phyloP scores from a whole-genome alignment of 306 rosid genomes.

The Acacia acuminata region DNA sequence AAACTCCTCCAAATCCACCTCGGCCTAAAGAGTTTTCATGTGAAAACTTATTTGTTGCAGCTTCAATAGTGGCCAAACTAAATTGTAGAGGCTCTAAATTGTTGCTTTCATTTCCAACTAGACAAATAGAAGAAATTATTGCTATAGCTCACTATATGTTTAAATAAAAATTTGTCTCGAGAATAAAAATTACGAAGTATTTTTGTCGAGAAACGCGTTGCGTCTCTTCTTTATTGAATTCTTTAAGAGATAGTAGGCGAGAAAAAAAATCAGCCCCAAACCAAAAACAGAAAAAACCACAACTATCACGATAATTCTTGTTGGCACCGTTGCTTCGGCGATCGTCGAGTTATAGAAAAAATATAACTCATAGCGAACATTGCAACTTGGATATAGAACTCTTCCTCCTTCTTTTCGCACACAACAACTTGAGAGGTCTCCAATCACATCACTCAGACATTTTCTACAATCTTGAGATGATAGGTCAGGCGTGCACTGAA shows the following conservation, averaged over 20 bases:
- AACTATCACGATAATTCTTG: background rate
- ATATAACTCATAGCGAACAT: constrained; percentile 10
- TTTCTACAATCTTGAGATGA: background rate
- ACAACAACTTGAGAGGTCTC: background rate
- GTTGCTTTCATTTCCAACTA: background rate
- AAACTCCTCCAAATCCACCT: background rate
- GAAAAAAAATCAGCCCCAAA: background rate
- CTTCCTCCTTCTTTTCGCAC: background rate
- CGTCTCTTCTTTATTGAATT: too few relatives aligned
- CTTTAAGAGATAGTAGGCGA: background rate
- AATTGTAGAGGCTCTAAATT: background rate
- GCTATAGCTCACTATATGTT: too few relatives aligned
- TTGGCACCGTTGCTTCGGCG: background rate
- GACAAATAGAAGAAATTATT: background rate
- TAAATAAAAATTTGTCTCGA: too few relatives aligned
- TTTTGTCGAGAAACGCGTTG: background rate
- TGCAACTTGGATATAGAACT: constrained; percentile 19
- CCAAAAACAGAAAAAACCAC: background rate
- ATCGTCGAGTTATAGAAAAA: background rate
- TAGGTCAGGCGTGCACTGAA: background rate
- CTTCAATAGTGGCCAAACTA: background rate
- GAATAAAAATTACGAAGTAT: background rate
- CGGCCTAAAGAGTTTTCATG: background rate
- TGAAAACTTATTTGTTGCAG: background rate
- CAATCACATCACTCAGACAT: background rate